Base-by-base conservation (phyloP, 441 rosid species). In the Melastoma candidum region DNA sequence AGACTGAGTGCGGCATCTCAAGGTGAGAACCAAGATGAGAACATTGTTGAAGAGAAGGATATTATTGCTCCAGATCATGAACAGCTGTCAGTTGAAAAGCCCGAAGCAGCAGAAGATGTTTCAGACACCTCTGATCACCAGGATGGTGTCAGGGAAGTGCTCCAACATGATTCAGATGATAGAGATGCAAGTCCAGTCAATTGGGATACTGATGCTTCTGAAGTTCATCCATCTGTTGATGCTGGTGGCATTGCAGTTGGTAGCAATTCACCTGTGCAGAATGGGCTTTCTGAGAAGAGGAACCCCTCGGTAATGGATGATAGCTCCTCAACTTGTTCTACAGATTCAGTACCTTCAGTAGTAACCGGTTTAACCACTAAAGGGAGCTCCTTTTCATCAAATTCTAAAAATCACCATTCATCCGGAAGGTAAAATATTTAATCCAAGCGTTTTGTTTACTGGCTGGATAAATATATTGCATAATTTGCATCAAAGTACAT, bases 301-400 rank as follows among this genome's bases (percentile, higher is more conserved):
- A 74, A 65, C 63, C 73, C 71, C 36, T 79, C 72, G 47, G 63
- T 66, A 48, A 69, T 84, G 76, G 93, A 86, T 78, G 99, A 93
- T 75, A 93, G 95, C 77, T 89, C 99, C 41, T 93, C 97, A 14
- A 89, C 97, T 3, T 88, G 98, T 74, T 93, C 99, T 9, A 84
- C 84, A n/a, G 99, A 93, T 64, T 93, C 96, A 0, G 74, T 86
- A 58, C 88, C 82, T 51, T 84, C 97, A 1, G 78, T 80, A 60
- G 82, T 73, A 17, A 77, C 73, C 68, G 81, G 69, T 71, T 90
- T 83, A 12, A 71, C 78, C 12, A 70, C 71, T 60, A 84, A 72
- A 53, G 83, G 82, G 59, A 84, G 63, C 64, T 58, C 75, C 1
- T 63, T 73, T 62, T 65, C 56, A 9, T 52, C 74, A n/a, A 84